These are phyloP conservation scores for Cryptococcus wingfieldii DNA, from an alignment of 1,284 basidiomycete genomes.

Conservation along the genomic window DNA sequence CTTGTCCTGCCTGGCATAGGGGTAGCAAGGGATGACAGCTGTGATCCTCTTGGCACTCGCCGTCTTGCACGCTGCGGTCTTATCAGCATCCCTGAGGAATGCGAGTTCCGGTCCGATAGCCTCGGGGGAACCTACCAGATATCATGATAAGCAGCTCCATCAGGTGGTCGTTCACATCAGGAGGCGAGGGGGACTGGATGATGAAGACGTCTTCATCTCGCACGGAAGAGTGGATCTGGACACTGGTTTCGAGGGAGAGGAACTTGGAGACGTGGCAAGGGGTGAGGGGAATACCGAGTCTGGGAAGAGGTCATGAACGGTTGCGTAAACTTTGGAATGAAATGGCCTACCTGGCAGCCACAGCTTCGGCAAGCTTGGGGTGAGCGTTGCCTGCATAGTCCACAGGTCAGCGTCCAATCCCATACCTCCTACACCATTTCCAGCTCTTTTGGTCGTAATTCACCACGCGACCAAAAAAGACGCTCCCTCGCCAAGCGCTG, in stretches of 20 bases:
- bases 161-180: slow-evolving; percentile 51
- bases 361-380: slow-evolving; percentile 88
- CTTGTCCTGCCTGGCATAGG: slow-evolving; percentile 95
- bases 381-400: slow-evolving; percentile 81
- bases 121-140: slow-evolving; percentile 37
- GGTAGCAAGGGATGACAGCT: slow-evolving; percentile 96
- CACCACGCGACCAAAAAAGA: neutral
- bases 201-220: slow-evolving; percentile 98
- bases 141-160: slow-evolving; percentile 56
- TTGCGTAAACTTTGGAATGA: slow-evolving; percentile 34
- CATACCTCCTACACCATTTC: too few relatives aligned
- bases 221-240: slow-evolving; percentile 88
- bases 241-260: slow-evolving; percentile 89
- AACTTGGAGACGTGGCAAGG: slow-evolving; percentile 92
- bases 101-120: neutral
- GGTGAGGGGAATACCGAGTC: slow-evolving; percentile 85
- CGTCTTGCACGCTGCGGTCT: slow-evolving; percentile 84
- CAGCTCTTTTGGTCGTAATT: too few relatives aligned
- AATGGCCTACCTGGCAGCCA: slow-evolving; percentile 82
- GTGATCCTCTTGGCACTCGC: slow-evolving; percentile 95
- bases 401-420: neutral
- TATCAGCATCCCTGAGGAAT: neutral
- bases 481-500: neutral
- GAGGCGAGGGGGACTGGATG: slow-evolving; percentile 61
- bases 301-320: slow-evolving; percentile 36